Evolutionary conservation across 2,329 filamentous ascomycete genomes (phyloP).

Genomic region (Diaporthe ampelina): DNA sequence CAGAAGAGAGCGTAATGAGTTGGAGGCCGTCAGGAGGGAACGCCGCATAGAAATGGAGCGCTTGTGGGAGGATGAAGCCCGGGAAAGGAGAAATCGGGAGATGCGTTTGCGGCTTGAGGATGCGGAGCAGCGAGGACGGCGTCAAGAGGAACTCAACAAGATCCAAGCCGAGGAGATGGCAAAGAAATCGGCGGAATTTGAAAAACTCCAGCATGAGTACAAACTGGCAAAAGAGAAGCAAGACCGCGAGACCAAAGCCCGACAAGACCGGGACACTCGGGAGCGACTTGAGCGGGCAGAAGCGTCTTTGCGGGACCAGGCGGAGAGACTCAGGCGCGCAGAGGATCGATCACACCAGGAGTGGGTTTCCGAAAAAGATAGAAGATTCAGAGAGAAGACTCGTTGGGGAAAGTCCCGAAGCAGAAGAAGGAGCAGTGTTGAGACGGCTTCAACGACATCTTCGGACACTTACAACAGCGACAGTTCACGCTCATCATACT

Average conservation of each 20-base stretch:
- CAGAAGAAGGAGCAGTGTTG: not conserved
- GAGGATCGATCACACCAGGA: not conserved
- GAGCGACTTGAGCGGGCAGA: not conserved
- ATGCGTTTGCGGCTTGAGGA: not conserved
- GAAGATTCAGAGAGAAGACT: not conserved
- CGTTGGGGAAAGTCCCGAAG: not conserved
- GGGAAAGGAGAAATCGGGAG: not conserved
- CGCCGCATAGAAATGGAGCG: not conserved
- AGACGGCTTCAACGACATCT: not conserved
- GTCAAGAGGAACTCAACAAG: not conserved
- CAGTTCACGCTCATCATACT: not conserved
- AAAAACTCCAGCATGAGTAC: not conserved
- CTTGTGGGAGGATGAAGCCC: not conserved
- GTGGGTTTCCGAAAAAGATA: not conserved
- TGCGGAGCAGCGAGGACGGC: not conserved
- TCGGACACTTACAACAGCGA: slow-evolving; percentile 1
- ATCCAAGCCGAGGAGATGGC: not conserved
- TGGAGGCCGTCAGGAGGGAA: not conserved
- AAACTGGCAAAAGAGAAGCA: not conserved
- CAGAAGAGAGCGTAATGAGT: not conserved
- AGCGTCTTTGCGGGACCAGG: not conserved
- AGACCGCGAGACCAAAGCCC: not conserved
- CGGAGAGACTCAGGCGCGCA: not conserved
- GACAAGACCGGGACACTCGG: not conserved
- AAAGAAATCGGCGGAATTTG: not conserved